A percentile compares a stretch with the other conserved stretches of the same genome.
Conservation (phyloP, 176 grass and related monocot genomes). For the Typha latifolia region DNA sequence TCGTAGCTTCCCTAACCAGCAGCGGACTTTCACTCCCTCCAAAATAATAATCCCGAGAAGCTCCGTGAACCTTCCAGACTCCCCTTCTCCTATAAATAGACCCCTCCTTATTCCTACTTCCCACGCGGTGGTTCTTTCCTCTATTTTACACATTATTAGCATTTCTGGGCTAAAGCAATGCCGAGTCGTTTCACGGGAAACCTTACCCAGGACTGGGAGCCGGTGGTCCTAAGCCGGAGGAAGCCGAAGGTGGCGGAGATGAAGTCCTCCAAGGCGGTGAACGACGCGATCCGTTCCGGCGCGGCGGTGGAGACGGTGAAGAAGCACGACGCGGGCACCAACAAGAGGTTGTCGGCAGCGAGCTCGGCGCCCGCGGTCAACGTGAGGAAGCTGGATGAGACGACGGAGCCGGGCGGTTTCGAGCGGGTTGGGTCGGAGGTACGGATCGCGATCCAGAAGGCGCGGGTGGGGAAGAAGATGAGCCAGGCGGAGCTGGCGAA, state of each 20-base stretch:
- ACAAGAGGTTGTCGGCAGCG: slow-evolving; percentile 24
- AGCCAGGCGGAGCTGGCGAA: slow-evolving; percentile 89
- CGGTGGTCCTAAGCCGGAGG: slow-evolving; percentile 51
- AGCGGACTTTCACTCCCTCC: neutral
- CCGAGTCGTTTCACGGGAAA: slow-evolving; percentile 32
- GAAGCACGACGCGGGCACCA: slow-evolving; percentile 52
- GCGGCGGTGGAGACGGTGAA: slow-evolving; percentile 55
- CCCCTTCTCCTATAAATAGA: neutral
- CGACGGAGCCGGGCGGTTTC: slow-evolving; percentile 57
- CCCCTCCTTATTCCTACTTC: no score
- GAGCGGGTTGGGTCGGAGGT: slow-evolving; percentile 51
- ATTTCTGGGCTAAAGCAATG: neutral
- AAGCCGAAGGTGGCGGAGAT: slow-evolving; percentile 50
- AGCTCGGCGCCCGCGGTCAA: slow-evolving; percentile 4
- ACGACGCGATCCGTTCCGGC: slow-evolving; percentile 55
- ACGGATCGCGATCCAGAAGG: slow-evolving; percentile 57
- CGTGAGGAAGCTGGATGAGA: slow-evolving; percentile 64
- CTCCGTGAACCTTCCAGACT: slow-evolving; percentile 1
- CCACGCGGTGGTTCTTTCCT: no score
- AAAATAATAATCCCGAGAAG: neutral
- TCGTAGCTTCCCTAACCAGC: neutral
- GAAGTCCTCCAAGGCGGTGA: slow-evolving; percentile 65
- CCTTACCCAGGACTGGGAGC: slow-evolving; percentile 92
- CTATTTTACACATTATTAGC: no score
- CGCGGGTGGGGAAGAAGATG: slow-evolving; percentile 63